Percentiles rank a stretch among this genome's conserved stretches.
These are phyloP conservation scores for Metschnikowia chrysomelidarum DNA, from an alignment of 805 yeast genomes.

Conservation along the genomic window DNA sequence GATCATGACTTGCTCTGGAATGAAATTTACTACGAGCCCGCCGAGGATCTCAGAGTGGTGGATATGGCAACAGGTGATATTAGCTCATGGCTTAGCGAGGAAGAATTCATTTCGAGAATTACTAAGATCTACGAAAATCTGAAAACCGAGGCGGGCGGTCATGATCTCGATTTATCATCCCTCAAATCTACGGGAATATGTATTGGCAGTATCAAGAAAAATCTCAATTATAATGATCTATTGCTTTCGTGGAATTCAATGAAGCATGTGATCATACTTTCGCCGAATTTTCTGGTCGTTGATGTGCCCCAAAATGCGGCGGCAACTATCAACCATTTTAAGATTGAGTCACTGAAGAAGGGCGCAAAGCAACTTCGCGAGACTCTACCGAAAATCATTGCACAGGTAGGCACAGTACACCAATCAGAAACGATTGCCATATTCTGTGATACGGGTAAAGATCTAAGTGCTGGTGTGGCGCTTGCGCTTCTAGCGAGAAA, in stretches of 20 bases:
- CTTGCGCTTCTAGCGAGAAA: slow-evolving; percentile 49
- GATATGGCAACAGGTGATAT: slow-evolving; percentile 24
- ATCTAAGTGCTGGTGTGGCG: slow-evolving; percentile 61
- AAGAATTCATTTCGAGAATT: slow-evolving; percentile 21
- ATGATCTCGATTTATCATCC: slow-evolving; percentile 12
- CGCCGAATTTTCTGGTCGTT: slow-evolving; percentile 14
- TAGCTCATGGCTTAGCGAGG: slow-evolving; percentile 23
- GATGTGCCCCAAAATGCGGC: slow-evolving; percentile 13
- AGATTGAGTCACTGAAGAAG: slow-evolving; percentile 47
- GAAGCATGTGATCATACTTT: slow-evolving; percentile 24
- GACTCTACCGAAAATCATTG: slow-evolving; percentile 42
- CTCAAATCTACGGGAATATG: slow-evolving; percentile 26
- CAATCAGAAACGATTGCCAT: slow-evolving; percentile 33
- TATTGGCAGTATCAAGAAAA: slow-evolving; percentile 25
- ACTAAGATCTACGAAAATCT: slow-evolving; percentile 13
- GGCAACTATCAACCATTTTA: slow-evolving; percentile 15
- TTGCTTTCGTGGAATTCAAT: slow-evolving; percentile 1
- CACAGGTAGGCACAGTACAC: slow-evolving; percentile 19
- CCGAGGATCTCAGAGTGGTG: slow-evolving; percentile 17
- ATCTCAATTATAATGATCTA: slow-evolving; percentile 15
- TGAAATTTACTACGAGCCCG: slow-evolving; percentile 15
- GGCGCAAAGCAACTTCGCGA: slow-evolving; percentile 63
- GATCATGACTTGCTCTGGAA: slow-evolving; percentile 60
- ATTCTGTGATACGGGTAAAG: slow-evolving; percentile 63
- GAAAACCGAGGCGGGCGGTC: background rate